phyloP scores from a whole-genome alignment of 1,284 basidiomycete species.

The Trichosporon asahii region DNA sequence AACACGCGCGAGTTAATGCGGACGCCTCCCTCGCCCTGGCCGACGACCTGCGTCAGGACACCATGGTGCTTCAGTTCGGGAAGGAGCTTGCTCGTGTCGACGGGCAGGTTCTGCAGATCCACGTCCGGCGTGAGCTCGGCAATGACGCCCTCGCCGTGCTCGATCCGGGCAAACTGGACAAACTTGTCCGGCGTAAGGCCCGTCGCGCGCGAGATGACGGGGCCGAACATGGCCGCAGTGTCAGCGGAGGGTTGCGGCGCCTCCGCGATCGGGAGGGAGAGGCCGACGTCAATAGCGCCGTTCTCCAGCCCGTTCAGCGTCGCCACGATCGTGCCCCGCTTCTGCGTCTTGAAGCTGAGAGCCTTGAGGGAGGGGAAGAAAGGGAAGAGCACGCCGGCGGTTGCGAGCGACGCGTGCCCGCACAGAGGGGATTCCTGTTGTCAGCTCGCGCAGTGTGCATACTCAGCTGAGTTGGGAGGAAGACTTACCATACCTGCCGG shows the following conservation, averaged over 20 bases:
- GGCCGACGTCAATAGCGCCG: background rate
- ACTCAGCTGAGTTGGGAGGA: no score
- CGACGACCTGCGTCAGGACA: slow-evolving; percentile 15
- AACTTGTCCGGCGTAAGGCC: slow-evolving; percentile 9
- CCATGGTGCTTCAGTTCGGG: slow-evolving; percentile 10
- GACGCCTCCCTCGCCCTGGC: background rate
- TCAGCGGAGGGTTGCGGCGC: background rate
- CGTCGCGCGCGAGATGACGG: slow-evolving; percentile 1
- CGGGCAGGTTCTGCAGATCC: slow-evolving; percentile 5
- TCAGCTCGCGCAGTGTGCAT: background rate
- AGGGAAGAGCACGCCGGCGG: slow-evolving; percentile 21
- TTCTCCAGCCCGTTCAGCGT: background rate
- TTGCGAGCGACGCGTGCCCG: slow-evolving; percentile 41
- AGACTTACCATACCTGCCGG: slow-evolving; percentile 30
- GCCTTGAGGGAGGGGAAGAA: slow-evolving; percentile 24
- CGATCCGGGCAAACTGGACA: slow-evolving; percentile 12
- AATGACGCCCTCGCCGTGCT: slow-evolving; percentile 11
- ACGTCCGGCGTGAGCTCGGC: slow-evolving; percentile 11
- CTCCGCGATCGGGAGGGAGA: slow-evolving; percentile 1
- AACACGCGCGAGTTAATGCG: slow-evolving; percentile 33
- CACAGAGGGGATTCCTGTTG: slow-evolving; percentile 39
- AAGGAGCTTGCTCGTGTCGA: slow-evolving; percentile 9
- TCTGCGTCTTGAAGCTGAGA: slow-evolving; percentile 27
- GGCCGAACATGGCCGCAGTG: background rate
- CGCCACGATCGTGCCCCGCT: slow-evolving; percentile 29